Conservation (phyloP, 1,139 yeast genomes). For the Nematodospora anomalae region DNA sequence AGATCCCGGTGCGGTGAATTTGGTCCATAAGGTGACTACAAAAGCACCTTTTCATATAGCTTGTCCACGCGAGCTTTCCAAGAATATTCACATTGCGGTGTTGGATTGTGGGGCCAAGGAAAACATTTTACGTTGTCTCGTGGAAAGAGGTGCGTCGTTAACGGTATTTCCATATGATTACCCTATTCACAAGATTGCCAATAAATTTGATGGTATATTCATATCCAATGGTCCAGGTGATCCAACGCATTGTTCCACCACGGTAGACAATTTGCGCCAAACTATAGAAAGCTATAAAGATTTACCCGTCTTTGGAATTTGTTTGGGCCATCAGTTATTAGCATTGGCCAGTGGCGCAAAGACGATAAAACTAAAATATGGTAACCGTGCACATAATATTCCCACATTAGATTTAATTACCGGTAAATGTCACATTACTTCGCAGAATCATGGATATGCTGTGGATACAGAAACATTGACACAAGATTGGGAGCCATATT, state of each 20-base stretch:
- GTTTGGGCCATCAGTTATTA: constrained; percentile 93
- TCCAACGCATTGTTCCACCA: constrained; percentile 87
- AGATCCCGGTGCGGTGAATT: constrained; percentile 88
- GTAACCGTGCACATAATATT: constrained; percentile 97
- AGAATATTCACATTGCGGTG: constrained; percentile 79
- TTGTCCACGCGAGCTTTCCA: constrained; percentile 58
- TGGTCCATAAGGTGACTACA: constrained; percentile 92
- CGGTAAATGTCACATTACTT: constrained; percentile 94
- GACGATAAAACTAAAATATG: constrained; percentile 90
- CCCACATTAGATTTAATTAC: constrained; percentile 89
- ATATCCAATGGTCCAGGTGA: constrained; percentile 98
- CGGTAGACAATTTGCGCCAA: constrained; percentile 71
- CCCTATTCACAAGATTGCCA: constrained; percentile 87
- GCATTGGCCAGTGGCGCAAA: constrained; percentile 95
- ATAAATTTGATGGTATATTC: constrained; percentile 90
- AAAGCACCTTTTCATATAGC: constrained; percentile 90
- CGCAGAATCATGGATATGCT: constrained; percentile 98
- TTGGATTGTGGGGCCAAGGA: constrained; percentile 98
- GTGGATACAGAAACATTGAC: constrained; percentile 81
- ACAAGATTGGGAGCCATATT: constrained; percentile 78
- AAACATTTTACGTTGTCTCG: constrained; percentile 89
- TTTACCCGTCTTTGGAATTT: constrained; percentile 93
- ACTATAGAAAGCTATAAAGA: constrained; percentile 63
- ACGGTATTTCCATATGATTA: constrained; percentile 96
- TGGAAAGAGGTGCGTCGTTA: constrained; percentile 90